Evolutionary conservation across 1,284 basidiomycete genomes (phyloP).

Genomic region (Tremellales sp.): DNA sequence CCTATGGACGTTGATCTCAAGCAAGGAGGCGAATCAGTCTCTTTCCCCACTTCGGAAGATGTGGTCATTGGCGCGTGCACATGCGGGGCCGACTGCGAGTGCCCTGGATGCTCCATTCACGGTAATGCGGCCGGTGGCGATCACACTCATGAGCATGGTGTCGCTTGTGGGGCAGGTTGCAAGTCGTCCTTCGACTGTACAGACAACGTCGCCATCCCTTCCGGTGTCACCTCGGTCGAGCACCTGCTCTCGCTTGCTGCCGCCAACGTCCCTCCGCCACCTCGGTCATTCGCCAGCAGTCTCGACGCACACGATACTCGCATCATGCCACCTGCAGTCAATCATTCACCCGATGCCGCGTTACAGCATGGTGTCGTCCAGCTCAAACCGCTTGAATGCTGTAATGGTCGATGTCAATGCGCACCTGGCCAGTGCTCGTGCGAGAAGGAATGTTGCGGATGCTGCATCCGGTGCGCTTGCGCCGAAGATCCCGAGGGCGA

Average conservation of each 20-base stretch:
- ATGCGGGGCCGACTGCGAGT: conserved; percentile 47
- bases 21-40: conserved; percentile 28
- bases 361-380: conserved; percentile 38
- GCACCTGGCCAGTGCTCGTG: conserved; percentile 44
- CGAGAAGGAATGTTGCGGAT: conserved; percentile 48
- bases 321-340: conserved; percentile 35
- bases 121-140: conserved; percentile 4
- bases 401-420: conserved; percentile 48
- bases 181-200: conserved; percentile 42
- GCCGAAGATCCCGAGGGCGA: conserved; percentile 31
- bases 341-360: conserved; percentile 34
- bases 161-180: conserved; percentile 34
- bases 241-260: conserved; percentile 45
- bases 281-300: conserved; percentile 7
- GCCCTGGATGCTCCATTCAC: conserved; percentile 47
- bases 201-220: conserved; percentile 40
- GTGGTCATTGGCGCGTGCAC: conserved; percentile 45
- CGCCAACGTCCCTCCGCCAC: conserved; percentile 36
- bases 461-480: conserved; percentile 44
- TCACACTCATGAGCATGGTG: conserved; percentile 15
- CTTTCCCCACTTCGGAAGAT: conserved; percentile 43
- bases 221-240: conserved; percentile 43
- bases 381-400: conserved; percentile 48
- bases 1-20: conserved; percentile 22
- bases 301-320: conserved; percentile 38